phyloP scores from a whole-genome alignment of 1,139 yeast species.

The Pichia sp. region DNA sequence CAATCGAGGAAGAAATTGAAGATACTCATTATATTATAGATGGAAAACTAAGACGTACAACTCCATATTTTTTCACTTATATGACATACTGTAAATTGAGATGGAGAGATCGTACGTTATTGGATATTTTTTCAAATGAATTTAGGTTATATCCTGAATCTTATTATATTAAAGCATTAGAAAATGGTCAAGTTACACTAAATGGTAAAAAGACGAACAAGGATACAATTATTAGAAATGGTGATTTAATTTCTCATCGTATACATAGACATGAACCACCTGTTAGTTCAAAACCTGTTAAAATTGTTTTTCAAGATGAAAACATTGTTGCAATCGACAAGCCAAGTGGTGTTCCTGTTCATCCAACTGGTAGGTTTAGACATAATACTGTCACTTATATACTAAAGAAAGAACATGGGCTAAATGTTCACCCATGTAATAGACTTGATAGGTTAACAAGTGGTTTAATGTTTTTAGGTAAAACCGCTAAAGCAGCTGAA shows the following conservation, averaged over 20 bases:
- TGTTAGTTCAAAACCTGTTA: conserved; percentile 64
- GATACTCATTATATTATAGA: conserved; percentile 48
- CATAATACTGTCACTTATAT: conserved; percentile 84
- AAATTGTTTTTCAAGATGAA: conserved; percentile 73
- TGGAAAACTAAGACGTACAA: conserved; percentile 62
- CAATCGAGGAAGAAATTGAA: conserved; percentile 48
- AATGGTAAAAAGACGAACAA: conserved; percentile 59
- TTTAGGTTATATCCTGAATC: conserved; percentile 73
- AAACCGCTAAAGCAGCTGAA: conserved; percentile 76
- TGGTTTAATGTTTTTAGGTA: conserved; percentile 91
- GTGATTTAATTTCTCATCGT: conserved; percentile 77
- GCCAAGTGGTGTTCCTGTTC: conserved; percentile 94
- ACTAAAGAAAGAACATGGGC: conserved; percentile 59
- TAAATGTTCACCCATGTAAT: conserved; percentile 79
- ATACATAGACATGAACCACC: conserved; percentile 91
- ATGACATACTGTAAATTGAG: conserved; percentile 85
- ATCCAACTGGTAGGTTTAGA: conserved; percentile 90
- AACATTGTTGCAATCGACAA: conserved; percentile 81
- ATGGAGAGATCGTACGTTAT: conserved; percentile 76
- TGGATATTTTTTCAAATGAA: conserved; percentile 78
- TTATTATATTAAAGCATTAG: conserved; percentile 64
- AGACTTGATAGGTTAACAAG: conserved; percentile 87
- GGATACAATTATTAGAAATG: conserved; percentile 67
- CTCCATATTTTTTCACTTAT: conserved; percentile 85
- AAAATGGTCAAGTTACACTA: conserved; percentile 64